These are phyloP conservation scores for Coprinellus aureogranulatus DNA, from an alignment of 768 basidiomycete species.

Conservation along the genomic window DNA sequence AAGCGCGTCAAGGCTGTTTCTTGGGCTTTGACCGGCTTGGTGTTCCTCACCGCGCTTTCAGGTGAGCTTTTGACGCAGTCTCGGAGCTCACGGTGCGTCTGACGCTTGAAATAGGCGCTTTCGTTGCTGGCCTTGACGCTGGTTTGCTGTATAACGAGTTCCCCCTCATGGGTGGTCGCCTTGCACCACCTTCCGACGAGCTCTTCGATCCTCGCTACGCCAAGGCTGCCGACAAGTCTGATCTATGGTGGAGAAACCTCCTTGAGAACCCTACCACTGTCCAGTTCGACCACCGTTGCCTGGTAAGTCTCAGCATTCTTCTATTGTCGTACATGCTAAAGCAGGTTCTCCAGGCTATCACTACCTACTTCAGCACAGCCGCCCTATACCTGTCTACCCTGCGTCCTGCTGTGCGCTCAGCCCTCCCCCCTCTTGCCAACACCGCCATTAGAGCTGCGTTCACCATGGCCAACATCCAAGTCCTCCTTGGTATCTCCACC, in stretches of 20 bases:
- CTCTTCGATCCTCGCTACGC: constrained; percentile 78
- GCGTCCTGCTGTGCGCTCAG: constrained; percentile 53
- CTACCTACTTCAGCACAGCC: constrained; percentile 73
- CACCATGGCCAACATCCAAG: constrained; percentile 82
- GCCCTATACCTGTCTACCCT: constrained; percentile 61
- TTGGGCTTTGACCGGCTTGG: constrained; percentile 67
- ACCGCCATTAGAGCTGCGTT: constrained; percentile 59
- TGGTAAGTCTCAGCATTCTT: constrained; percentile 49
- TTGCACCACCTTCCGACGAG: constrained; percentile 80
- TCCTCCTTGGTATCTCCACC: constrained; percentile 63
- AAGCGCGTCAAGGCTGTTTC: constrained; percentile 58
- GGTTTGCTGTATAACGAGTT: constrained; percentile 98
- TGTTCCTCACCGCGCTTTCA: constrained; percentile 89
- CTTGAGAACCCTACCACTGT: constrained; percentile 98
- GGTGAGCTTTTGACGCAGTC: constrained; percentile 49
- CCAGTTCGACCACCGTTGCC: constrained; percentile 92
- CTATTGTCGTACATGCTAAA: neutral
- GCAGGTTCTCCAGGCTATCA: constrained; percentile 61
- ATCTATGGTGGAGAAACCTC: constrained; percentile 93
- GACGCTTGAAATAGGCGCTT: constrained; percentile 68
- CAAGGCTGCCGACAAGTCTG: constrained; percentile 61
- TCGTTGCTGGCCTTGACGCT: constrained; percentile 96
- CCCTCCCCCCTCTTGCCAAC: constrained; percentile 62
- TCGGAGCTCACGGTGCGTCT: neutral
- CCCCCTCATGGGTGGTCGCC: constrained; percentile 88